phyloP scores from a whole-genome alignment of 495 filamentous ascomycete species.

The Aspergillus saccharolyticus region DNA sequence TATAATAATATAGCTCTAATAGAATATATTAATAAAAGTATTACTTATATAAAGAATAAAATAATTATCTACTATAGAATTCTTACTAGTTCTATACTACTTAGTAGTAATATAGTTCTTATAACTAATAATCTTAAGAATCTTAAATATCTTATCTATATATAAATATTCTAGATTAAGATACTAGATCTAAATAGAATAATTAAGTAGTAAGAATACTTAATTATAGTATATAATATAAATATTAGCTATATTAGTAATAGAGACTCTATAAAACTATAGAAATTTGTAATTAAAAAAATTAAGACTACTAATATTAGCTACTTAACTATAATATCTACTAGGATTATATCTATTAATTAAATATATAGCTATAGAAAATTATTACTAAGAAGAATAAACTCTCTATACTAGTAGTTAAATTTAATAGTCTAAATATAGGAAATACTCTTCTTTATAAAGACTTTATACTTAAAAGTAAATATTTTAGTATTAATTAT shows the following conservation, averaged over 20 bases:
- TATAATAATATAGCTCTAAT: neutral
- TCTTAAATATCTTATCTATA: neutral
- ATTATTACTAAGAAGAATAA: neutral
- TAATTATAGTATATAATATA: neutral
- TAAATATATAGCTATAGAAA: neutral
- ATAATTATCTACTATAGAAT: neutral
- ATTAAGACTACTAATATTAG: neutral
- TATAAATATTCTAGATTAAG: neutral
- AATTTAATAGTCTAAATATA: slow-evolving; percentile 1
- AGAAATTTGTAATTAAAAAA: neutral
- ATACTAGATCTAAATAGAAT: neutral
- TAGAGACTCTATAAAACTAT: slow-evolving; percentile 1
- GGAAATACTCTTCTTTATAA: neutral
- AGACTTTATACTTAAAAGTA: neutral
- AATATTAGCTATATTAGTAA: neutral
- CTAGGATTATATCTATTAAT: neutral
- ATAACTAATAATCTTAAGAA: neutral
- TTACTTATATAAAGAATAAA: slow-evolving; percentile 3
- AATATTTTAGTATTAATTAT: neutral
- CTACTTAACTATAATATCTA: neutral
- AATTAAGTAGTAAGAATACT: neutral
- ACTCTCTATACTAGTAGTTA: slow-evolving; percentile 4
- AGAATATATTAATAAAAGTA: slow-evolving; percentile 1
- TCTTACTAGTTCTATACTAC: neutral
- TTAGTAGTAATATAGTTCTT: neutral